A percentile compares a stretch with the other conserved stretches of the same genome.
These are phyloP conservation scores for Umbellularia californica DNA, from an alignment of 164 flowering plant genomes.

Conservation along the genomic window DNA sequence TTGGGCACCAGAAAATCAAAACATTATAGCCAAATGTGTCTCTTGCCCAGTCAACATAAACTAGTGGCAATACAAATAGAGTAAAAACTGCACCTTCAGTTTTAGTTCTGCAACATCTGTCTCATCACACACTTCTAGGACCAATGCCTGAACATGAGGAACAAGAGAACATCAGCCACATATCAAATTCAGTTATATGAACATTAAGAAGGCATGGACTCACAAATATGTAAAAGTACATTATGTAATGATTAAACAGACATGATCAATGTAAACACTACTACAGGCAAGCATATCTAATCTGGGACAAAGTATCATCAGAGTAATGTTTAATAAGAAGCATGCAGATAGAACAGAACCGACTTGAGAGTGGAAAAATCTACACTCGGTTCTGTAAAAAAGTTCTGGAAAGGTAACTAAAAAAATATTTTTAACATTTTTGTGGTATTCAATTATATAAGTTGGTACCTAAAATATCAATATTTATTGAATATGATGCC, in stretches of 20 bases:
- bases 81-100: constrained; percentile 46
- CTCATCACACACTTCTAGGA: constrained; percentile 78
- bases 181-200: not conserved
- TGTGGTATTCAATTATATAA: too few relatives aligned
- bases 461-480: too few relatives aligned
- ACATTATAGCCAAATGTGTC: too few relatives aligned
- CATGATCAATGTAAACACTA: not conserved
- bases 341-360: not conserved
- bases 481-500: too few relatives aligned
- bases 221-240: not conserved
- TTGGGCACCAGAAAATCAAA: too few relatives aligned
- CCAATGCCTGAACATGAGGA: constrained; percentile 41
- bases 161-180: not conserved
- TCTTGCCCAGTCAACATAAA: not conserved
- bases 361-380: not conserved
- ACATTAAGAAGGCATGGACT: not conserved
- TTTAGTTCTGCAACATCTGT: constrained; percentile 80
- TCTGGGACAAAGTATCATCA: not conserved
- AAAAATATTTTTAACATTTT: too few relatives aligned
- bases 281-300: not conserved
- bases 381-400: not conserved
- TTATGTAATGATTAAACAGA: not conserved
- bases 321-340: not conserved
- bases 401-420: too few relatives aligned
- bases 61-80: not conserved